Evolutionary conservation across 768 basidiomycete species (phyloP).

Genomic region (Pleurotus platypus): DNA sequence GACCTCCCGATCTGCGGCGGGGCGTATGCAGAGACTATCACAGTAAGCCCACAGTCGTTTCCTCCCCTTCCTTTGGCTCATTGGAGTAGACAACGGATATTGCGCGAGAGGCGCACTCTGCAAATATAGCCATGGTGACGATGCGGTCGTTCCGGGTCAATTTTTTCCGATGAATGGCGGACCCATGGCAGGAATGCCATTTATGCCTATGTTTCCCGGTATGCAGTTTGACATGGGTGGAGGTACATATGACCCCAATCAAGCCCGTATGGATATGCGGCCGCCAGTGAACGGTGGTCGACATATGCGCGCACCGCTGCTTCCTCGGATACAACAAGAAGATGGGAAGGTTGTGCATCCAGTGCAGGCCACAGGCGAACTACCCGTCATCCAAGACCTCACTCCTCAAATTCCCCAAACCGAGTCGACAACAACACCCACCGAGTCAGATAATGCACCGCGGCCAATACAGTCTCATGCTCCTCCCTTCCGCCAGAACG

Average conservation of each 20-base stretch:
- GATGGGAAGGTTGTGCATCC: conserved; percentile 31
- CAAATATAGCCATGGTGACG: conserved; percentile 91
- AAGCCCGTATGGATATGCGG: conserved; percentile 79
- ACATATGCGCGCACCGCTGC: conserved; percentile 51
- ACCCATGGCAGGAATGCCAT: conserved; percentile 48
- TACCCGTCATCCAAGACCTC: conserved; percentile 81
- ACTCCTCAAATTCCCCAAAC: conserved; percentile 50
- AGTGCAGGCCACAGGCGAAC: conserved; percentile 57
- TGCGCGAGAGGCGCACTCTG: conserved; percentile 86
- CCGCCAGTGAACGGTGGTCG: conserved; percentile 32
- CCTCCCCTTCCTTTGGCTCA: no score
- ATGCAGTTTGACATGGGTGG: conserved; percentile 55
- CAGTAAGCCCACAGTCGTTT: conserved; percentile 50
- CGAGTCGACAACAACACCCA: conserved; percentile 12
- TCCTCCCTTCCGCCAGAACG: conserved; percentile 7
- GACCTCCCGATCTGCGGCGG: conserved; percentile 68
- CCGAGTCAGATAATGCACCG: conserved; percentile 22
- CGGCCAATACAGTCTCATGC: conserved; percentile 18
- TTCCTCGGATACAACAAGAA: conserved; percentile 54
- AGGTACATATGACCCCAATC: conserved; percentile 72
- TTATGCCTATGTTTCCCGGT: conserved; percentile 68
- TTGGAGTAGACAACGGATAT: conserved; percentile 74
- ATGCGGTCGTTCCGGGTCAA: conserved; percentile 74
- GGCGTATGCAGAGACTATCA: conserved; percentile 91
- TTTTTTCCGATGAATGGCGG: conserved; percentile 54